Base-by-base conservation (phyloP, 805 yeast species). In the Candida multigemmis region DNA sequence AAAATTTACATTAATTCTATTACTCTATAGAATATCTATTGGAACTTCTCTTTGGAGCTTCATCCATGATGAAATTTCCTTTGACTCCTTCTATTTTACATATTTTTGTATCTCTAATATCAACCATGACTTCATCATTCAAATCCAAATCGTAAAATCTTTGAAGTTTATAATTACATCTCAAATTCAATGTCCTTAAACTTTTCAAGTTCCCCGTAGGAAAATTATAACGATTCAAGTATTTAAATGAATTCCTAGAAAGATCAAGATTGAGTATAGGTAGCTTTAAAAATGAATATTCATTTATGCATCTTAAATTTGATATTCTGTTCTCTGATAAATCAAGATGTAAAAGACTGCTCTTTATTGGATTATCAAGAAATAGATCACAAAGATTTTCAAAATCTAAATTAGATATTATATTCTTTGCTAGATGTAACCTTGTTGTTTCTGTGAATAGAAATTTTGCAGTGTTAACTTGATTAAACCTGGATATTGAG, bases 181-280 rank as follows among this genome's bases (percentile, higher is more conserved):
- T n/a, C n/a, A n/a, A n/a, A n/a, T n/a, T n/a, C n/a, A n/a, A n/a
- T n/a, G n/a, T n/a, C n/a, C n/a, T n/a, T n/a, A n/a, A n/a, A n/a
- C n/a, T n/a, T n/a, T n/a, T n/a, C n/a, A n/a, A n/a, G n/a, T n/a
- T n/a, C n/a, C n/a, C n/a, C n/a, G n/a, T n/a, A n/a, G 38, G 35
- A 16, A 34, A 32, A 19, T 32, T 34, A 7, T 25, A 26, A 21
- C 23, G 16, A 21, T 34, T 34, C 15, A 34, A 19, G 19, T 32
- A 34, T 4, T 22, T 26, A 23, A 34, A 34, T 16, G 26, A 30
- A 21, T 34, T 34, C 16, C 22, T 27, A 8, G 38, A 34, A 11
- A 34, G 19, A 21, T 34, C 33, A 23, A 34, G 27, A 12, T 25
- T 25, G 10, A 21, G 20, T 16, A 34, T 23, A 7, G 35, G 35